Evolutionary conservation across 2,329 filamentous ascomycete genomes (phyloP).

Genomic region (Drechslerella dactyloides): DNA sequence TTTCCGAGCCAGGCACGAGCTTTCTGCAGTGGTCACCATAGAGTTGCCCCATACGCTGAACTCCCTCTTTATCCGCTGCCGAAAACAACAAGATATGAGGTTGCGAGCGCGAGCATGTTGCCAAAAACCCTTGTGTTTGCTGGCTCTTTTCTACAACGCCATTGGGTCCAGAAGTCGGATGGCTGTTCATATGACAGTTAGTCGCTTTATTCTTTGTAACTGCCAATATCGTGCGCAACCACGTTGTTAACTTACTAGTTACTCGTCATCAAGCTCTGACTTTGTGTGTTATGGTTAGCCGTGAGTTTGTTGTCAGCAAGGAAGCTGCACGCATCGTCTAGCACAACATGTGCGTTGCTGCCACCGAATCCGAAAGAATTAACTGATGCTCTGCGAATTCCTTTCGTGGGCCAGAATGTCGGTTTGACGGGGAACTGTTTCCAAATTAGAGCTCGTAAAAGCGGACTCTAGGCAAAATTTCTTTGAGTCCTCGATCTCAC

Average conservation of each 20-base stretch:
- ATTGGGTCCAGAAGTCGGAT: too few species aligned
- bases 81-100: slow-evolving; percentile 19
- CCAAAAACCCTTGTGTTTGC: not conserved
- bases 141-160: too few species aligned
- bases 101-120: not conserved
- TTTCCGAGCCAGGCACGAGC: not conserved
- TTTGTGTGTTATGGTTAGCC: slow-evolving; percentile 18
- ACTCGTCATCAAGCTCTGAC: not conserved
- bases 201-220: too few species aligned
- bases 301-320: slow-evolving; percentile 5
- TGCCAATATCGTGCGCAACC: too few species aligned
- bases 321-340: slow-evolving; percentile 21
- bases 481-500: not conserved
- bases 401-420: slow-evolving; percentile 11
- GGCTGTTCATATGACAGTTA: too few species aligned
- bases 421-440: slow-evolving; percentile 16
- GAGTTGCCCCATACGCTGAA: slow-evolving; percentile 1
- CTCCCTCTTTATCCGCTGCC: slow-evolving; percentile 15
- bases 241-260: not conserved
- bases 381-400: slow-evolving; percentile 37
- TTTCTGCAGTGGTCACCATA: slow-evolving; percentile 10
- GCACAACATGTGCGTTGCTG: slow-evolving; percentile 51
- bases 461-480: not conserved
- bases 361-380: slow-evolving; percentile 57
- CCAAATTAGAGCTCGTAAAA: not conserved